phyloP scores from a whole-genome alignment of 345 rosid species.

The Citropsis articulata region DNA sequence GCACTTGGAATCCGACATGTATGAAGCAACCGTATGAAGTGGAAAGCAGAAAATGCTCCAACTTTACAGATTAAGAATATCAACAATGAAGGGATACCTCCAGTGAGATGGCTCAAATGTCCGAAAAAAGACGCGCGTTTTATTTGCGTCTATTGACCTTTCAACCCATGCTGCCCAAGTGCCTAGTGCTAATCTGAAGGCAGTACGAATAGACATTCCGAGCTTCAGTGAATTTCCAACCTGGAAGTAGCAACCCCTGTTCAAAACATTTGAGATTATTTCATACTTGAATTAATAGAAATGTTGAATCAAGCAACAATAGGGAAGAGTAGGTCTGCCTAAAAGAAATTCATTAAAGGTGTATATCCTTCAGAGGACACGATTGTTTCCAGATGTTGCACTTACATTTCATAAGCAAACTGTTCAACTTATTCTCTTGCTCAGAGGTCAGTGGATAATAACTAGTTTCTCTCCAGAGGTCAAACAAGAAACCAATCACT shows the following conservation, averaged over 20 bases:
- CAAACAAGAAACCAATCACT: background rate
- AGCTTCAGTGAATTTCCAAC: slow-evolving; percentile 69
- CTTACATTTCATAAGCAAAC: background rate
- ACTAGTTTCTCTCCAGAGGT: background rate
- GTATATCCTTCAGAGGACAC: background rate
- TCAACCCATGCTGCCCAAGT: slow-evolving; percentile 92
- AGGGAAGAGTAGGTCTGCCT: background rate
- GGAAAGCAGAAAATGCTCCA: background rate
- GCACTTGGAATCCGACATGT: background rate
- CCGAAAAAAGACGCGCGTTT: slow-evolving; percentile 68
- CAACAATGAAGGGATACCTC: slow-evolving; percentile 45
- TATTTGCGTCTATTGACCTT: slow-evolving; percentile 46
- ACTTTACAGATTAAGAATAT: background rate
- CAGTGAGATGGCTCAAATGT: slow-evolving; percentile 91
- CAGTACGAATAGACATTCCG: slow-evolving; percentile 80
- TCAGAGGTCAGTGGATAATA: background rate
- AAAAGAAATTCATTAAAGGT: background rate
- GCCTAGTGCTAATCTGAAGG: slow-evolving; percentile 62
- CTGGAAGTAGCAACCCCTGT: slow-evolving; percentile 92
- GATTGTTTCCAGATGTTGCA: background rate
- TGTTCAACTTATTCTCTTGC: background rate
- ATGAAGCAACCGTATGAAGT: background rate
- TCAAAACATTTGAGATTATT: slow-evolving; percentile 30
- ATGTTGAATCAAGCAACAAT: background rate
- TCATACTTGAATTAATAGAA: background rate